Conservation (phyloP, 2,329 filamentous ascomycete species). For the Aspergillus hortae region DNA sequence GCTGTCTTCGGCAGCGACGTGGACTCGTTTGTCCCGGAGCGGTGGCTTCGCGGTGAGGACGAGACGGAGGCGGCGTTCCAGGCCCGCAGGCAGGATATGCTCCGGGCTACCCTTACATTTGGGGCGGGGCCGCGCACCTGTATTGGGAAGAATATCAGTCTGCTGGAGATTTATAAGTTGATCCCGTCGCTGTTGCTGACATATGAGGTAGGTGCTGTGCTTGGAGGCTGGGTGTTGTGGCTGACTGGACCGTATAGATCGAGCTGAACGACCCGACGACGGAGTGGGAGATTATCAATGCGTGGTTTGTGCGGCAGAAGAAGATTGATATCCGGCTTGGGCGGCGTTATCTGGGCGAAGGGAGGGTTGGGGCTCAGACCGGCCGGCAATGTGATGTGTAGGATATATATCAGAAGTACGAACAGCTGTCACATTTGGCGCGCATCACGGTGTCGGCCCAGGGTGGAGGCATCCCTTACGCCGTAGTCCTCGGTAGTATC, state of each 20-base stretch:
- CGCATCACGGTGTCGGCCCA: too few species aligned
- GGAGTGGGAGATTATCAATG: slow-evolving; percentile 36
- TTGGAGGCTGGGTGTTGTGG: background rate
- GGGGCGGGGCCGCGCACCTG: slow-evolving; percentile 55
- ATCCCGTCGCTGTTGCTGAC: slow-evolving; percentile 48
- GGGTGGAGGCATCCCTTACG: too few species aligned
- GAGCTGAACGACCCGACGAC: slow-evolving; percentile 12
- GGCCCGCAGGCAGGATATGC: slow-evolving; percentile 17
- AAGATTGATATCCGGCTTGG: slow-evolving; percentile 16
- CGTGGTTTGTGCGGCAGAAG: slow-evolving; percentile 50
- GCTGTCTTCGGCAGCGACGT: slow-evolving; percentile 19
- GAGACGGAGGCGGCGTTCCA: slow-evolving; percentile 15
- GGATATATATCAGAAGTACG: too few species aligned
- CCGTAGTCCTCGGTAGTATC: too few species aligned
- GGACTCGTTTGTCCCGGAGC: slow-evolving; percentile 19
- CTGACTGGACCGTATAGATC: slow-evolving; percentile 10
- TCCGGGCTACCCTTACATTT: slow-evolving; percentile 35
- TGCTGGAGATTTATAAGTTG: slow-evolving; percentile 59
- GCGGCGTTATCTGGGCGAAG: background rate
- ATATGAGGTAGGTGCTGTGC: slow-evolving; percentile 12
- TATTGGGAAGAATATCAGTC: slow-evolving; percentile 53
- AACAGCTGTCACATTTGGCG: too few species aligned
- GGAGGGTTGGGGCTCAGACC: too few species aligned
- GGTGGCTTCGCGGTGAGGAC: slow-evolving; percentile 17
- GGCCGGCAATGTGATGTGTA: too few species aligned